These are phyloP conservation scores for Acacia acuminata DNA, from an alignment of 306 rosid genomes.

Conservation along the genomic window DNA sequence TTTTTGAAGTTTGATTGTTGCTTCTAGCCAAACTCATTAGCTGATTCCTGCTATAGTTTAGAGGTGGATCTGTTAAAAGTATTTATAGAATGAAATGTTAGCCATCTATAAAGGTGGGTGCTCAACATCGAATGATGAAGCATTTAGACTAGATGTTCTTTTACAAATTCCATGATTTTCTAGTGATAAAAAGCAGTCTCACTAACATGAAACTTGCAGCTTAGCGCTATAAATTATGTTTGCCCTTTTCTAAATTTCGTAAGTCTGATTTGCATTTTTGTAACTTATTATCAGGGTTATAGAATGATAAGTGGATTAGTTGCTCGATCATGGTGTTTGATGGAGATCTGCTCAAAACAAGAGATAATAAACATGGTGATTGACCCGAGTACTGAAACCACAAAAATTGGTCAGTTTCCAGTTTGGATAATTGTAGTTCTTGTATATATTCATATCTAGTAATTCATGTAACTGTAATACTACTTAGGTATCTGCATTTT, in stretches of 20 bases:
- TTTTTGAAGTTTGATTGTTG: not conserved
- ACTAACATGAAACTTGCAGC: not conserved
- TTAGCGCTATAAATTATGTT: not conserved
- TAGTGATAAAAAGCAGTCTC: not conserved
- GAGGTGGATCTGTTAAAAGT: constrained; percentile 15
- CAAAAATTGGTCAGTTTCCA: constrained; percentile 67
- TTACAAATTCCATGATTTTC: not conserved
- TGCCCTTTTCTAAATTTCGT: constrained; percentile 11
- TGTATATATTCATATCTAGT: not conserved
- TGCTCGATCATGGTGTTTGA: constrained; percentile 82
- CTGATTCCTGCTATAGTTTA: not conserved
- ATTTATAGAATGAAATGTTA: not conserved
- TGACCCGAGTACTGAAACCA: constrained; percentile 62
- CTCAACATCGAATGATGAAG: not conserved
- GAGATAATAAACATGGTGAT: constrained; percentile 70
- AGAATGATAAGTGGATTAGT: constrained; percentile 79
- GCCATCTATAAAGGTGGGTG: not conserved
- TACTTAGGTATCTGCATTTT: not conserved
- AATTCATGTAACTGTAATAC: not conserved
- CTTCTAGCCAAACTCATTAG: constrained; percentile 1
- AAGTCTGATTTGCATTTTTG: constrained; percentile 18
- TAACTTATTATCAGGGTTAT: constrained; percentile 62
- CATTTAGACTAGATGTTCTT: not conserved
- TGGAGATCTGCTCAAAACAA: constrained; percentile 83
- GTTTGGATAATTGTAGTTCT: not conserved